phyloP scores from a whole-genome alignment of 371 early-diverging fungal genomes.

The Mucor circinelloides region DNA sequence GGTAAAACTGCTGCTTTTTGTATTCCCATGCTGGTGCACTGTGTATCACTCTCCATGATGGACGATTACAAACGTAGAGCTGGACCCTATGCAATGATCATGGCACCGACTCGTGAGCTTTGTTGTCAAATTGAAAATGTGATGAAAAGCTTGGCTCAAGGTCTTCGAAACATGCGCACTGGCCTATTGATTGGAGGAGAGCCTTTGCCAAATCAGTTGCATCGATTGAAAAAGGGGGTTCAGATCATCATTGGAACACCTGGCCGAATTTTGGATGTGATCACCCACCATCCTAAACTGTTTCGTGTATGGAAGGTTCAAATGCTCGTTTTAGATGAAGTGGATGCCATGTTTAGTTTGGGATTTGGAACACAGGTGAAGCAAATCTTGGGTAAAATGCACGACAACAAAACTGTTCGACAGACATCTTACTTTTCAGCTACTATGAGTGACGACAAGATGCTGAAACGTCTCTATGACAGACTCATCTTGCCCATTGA shows the following conservation, averaged over 20 bases:
- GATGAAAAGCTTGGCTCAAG: constrained; percentile 44
- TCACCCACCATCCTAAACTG: constrained; percentile 42
- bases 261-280: constrained; percentile 56
- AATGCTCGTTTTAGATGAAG: constrained; percentile 66
- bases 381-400: constrained; percentile 50
- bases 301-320: constrained; percentile 49
- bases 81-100: constrained; percentile 61
- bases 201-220: constrained; percentile 52
- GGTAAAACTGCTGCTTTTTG: constrained; percentile 64
- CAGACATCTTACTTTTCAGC: constrained; percentile 60
- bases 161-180: constrained; percentile 57
- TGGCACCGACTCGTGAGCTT: constrained; percentile 61
- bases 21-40: constrained; percentile 57
- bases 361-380: constrained; percentile 56
- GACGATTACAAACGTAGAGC: constrained; percentile 35
- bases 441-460: constrained; percentile 24
- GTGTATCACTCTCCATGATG: constrained; percentile 46
- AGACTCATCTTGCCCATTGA: constrained; percentile 25
- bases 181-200: constrained; percentile 59
- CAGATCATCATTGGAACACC: constrained; percentile 66
- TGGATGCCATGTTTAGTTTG: constrained; percentile 59
- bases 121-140: constrained; percentile 56
- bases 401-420: constrained; percentile 34
- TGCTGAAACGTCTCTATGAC: constrained; percentile 8
- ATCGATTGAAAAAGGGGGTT: constrained; percentile 59